phyloP scores from a whole-genome alignment of 2,329 filamentous ascomycete genomes.

The Cladophialophora psammophila region DNA sequence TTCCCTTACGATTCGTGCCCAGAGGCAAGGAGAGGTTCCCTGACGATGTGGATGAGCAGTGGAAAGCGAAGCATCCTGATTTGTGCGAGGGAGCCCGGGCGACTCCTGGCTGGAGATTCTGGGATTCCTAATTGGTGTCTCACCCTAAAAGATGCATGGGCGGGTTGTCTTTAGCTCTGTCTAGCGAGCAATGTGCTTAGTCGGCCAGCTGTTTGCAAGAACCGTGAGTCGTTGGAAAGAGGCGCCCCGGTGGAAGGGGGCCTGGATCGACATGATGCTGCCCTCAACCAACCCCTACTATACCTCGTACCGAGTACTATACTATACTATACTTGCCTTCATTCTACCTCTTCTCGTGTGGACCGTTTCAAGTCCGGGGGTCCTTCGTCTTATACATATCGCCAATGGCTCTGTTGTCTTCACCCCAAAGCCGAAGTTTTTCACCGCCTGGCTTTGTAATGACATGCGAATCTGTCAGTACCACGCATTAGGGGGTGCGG shows the following conservation, averaged over 20 bases:
- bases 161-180: conserved; percentile 9
- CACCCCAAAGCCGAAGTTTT: neutral
- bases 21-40: conserved; percentile 74
- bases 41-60: conserved; percentile 41
- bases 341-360: neutral
- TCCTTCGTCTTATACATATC: neutral
- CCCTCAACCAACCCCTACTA: neutral
- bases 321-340: neutral
- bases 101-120: conserved; percentile 28
- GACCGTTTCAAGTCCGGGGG: neutral
- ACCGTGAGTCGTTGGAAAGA: neutral
- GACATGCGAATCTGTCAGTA: neutral
- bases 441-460: conserved; percentile 9
- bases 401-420: neutral
- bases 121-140: conserved; percentile 20
- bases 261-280: neutral
- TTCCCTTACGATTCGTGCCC: conserved; percentile 73
- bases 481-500: conserved; percentile 11
- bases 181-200: conserved; percentile 11
- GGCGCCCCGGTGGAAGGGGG: neutral
- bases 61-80: conserved; percentile 41
- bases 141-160: conserved; percentile 11
- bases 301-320: too few relatives aligned
- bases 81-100: conserved; percentile 19
- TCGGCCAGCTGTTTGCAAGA: neutral